Conservation (phyloP, 495 filamentous ascomycete species). For the Neurospora sp. region DNA sequence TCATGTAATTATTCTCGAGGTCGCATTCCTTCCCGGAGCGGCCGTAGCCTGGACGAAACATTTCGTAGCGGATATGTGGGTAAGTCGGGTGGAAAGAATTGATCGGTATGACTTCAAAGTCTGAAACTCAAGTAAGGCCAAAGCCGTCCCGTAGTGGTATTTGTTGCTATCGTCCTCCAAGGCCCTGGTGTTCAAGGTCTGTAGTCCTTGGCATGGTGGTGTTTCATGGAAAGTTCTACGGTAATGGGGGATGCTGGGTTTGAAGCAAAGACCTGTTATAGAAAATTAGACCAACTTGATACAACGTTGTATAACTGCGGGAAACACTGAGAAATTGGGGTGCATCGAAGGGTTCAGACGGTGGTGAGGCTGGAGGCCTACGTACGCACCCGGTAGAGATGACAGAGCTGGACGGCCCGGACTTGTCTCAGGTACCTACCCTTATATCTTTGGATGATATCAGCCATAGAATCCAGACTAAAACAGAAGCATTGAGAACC, state of each 20-base stretch:
- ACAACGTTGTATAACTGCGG: background rate
- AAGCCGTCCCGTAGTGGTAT: background rate
- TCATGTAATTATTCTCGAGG: background rate
- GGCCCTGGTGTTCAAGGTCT: background rate
- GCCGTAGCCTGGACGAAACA: background rate
- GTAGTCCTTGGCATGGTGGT: background rate
- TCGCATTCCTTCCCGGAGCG: background rate
- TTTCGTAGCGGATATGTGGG: background rate
- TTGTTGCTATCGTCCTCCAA: background rate
- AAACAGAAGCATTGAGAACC: background rate
- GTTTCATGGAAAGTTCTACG: background rate
- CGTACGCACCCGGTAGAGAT: background rate
- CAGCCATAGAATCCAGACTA: background rate
- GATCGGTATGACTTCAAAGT: background rate
- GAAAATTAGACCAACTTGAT: background rate
- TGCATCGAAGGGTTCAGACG: background rate
- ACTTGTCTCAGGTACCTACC: background rate
- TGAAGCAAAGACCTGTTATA: background rate
- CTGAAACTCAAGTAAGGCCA: background rate
- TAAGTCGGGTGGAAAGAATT: background rate
- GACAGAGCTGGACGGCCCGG: background rate
- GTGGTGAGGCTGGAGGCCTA: background rate
- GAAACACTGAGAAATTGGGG: background rate
- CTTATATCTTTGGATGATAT: background rate
- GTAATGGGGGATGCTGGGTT: background rate